Evolutionary conservation across 2,329 filamentous ascomycete genomes (phyloP).

Genomic region (Exophiala oligosperma): DNA sequence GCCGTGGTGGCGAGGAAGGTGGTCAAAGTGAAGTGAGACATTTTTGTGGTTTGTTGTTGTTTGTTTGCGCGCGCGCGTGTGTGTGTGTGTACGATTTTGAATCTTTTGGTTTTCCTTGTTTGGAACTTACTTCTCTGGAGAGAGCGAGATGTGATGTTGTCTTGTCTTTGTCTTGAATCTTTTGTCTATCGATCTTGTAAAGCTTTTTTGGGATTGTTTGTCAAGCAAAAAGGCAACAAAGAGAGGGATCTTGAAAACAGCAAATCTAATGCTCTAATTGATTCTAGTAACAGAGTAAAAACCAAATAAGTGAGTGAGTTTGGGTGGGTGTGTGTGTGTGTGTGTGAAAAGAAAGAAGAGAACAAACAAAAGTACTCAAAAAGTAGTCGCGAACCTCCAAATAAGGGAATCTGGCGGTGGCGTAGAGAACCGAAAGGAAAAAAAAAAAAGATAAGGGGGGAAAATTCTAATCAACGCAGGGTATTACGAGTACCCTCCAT

Average conservation of each 20-base stretch:
- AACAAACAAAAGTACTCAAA: neutral
- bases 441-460: neutral
- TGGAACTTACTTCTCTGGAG: no score
- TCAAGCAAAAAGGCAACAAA: no score
- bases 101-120: no score
- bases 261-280: no score
- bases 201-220: neutral
- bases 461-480: neutral
- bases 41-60: neutral
- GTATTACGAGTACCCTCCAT: no score
- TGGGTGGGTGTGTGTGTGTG: neutral
- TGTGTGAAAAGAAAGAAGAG: neutral
- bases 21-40: slow-evolving; percentile 16
- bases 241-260: no score
- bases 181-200: neutral
- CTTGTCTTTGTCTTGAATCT: neutral
- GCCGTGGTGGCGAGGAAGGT: slow-evolving; percentile 19
- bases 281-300: neutral
- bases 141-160: no score
- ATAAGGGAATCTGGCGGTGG: no score
- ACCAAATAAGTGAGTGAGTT: neutral
- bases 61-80: neutral
- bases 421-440: no score
- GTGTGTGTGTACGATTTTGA: no score
- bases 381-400: no score